phyloP scores from a whole-genome alignment of 495 filamentous ascomycete species.

The Lophiostoma macrostomum region DNA sequence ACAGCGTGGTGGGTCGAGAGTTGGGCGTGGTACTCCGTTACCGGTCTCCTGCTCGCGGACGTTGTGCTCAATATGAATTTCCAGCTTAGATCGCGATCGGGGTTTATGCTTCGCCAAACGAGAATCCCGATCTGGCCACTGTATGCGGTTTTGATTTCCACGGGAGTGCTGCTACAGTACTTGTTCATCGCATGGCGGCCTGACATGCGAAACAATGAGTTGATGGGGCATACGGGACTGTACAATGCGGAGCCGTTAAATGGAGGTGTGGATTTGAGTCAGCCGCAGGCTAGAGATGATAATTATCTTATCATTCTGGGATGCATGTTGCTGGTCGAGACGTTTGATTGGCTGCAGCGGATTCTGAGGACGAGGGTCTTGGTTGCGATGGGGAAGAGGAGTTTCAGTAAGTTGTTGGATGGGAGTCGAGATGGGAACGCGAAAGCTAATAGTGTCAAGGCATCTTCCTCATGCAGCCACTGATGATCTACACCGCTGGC shows the following conservation, averaged over 20 bases:
- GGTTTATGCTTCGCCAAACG: slow-evolving; percentile 11
- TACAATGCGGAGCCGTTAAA: slow-evolving; percentile 37
- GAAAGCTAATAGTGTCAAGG: slow-evolving; percentile 19
- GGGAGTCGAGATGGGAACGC: not conserved
- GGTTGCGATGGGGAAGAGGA: slow-evolving; percentile 33
- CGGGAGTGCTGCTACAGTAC: slow-evolving; percentile 39
- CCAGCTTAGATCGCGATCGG: slow-evolving; percentile 27
- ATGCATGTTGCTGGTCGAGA: slow-evolving; percentile 38
- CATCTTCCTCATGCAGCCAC: slow-evolving; percentile 35
- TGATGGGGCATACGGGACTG: slow-evolving; percentile 39
- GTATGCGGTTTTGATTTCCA: slow-evolving; percentile 29
- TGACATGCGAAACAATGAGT: slow-evolving; percentile 31
- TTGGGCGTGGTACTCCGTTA: slow-evolving; percentile 43
- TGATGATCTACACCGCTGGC: slow-evolving; percentile 40
- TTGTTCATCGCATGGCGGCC: slow-evolving; percentile 40
- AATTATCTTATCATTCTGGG: slow-evolving; percentile 40
- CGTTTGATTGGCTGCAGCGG: slow-evolving; percentile 34
- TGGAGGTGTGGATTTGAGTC: slow-evolving; percentile 14
- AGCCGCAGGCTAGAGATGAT: slow-evolving; percentile 40
- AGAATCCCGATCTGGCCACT: slow-evolving; percentile 31
- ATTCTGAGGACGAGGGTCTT: slow-evolving; percentile 31
- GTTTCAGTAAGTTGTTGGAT: slow-evolving; percentile 34
- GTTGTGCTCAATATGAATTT: slow-evolving; percentile 41
- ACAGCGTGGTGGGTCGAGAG: slow-evolving; percentile 44
- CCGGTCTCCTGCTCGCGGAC: slow-evolving; percentile 40